Base-by-base conservation (phyloP, 768 basidiomycete species). In the Calvatia gigantea region DNA sequence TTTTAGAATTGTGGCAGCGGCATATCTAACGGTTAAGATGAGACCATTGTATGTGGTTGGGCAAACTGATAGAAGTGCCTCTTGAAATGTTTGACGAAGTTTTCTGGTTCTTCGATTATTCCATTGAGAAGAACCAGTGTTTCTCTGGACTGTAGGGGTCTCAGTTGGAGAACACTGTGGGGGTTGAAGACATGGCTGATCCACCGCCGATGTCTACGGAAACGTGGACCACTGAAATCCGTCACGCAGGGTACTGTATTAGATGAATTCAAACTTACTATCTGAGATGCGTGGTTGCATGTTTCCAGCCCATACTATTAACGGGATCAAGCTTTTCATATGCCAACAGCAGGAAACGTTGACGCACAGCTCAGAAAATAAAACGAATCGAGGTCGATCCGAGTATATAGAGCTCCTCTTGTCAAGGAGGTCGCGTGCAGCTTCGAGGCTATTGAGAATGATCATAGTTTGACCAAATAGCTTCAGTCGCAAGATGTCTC, bases 341-440 rank as follows among this genome's bases (percentile, higher is more conserved):
- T 11, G 11, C 6, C 27, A 51, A 44, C 7, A 21, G 25, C 29
- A 14, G 21, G 27, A 52, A 12, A n/a, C 44, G 56, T 32, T 45
- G 15, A 69, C 77, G 50, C 57, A 79, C 78, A 81, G 63, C 60
- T 81, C 78, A 41, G 73, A 72, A 51, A 77, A 66, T 43, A 80
- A 62, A 21, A 80, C 76, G 55, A 79, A 77, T 45, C 75, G 70
- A 47, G 77, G 79, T 29, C 77, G 73, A 65, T 81, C 73, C 12
- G 82, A 82, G 61, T 81, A 83, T 43, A 80, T 78, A n/a, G 74
- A 62, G 50, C 81, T 76, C 47, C 80, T 73, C 61, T 75, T 81
- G 38, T 83, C 82, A 25, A 85, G 68, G 19, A 85, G 65, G 50
- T 77, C 80, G 8, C 71, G 70, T 31, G 74, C 72, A 5, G 72